A percentile compares a stretch with the other conserved stretches of the same genome.
phyloP scores from a whole-genome alignment of 1,284 basidiomycete genomes.

The Pulchroboletus neoregius region DNA sequence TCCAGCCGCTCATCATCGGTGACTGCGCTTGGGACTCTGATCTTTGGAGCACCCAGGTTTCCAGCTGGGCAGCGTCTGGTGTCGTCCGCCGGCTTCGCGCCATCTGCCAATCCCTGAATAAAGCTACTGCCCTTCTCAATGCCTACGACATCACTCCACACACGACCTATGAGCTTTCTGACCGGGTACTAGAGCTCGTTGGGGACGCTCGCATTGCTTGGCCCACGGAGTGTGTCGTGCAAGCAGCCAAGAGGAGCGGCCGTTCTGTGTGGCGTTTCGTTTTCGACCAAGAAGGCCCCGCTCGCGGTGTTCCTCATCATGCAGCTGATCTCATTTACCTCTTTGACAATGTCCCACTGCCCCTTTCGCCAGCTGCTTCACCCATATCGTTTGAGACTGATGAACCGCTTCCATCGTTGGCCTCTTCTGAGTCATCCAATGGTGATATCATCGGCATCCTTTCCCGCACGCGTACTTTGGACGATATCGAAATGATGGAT shows the following conservation, averaged over 20 bases:
- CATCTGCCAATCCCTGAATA: constrained; percentile 62
- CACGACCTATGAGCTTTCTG: constrained; percentile 60
- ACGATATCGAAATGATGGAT: constrained; percentile 30
- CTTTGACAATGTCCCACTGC: constrained; percentile 65
- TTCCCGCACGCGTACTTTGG: constrained; percentile 24
- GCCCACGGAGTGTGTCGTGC: constrained; percentile 62
- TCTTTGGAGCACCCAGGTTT: constrained; percentile 54
- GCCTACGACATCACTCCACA: constrained; percentile 64
- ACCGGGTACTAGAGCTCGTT: constrained; percentile 63
- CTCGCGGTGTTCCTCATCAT: constrained; percentile 58
- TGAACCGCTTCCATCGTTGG: constrained; percentile 28
- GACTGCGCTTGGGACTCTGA: constrained; percentile 65
- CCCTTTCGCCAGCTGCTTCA: constrained; percentile 33
- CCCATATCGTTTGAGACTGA: constrained; percentile 40
- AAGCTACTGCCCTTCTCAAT: constrained; percentile 55
- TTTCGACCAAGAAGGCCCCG: constrained; percentile 73
- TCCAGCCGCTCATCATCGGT: constrained; percentile 70
- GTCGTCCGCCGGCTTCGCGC: constrained; percentile 65
- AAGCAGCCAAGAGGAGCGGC: constrained; percentile 45
- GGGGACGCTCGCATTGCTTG: constrained; percentile 70
- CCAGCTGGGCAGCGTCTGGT: constrained; percentile 56
- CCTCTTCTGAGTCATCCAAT: constrained; percentile 32
- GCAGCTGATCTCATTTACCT: constrained; percentile 68
- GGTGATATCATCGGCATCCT: constrained; percentile 31
- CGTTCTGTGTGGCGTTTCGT: constrained; percentile 68